phyloP scores from a whole-genome alignment of 2,329 filamentous ascomycete species.

The Cladosporium sp. region DNA sequence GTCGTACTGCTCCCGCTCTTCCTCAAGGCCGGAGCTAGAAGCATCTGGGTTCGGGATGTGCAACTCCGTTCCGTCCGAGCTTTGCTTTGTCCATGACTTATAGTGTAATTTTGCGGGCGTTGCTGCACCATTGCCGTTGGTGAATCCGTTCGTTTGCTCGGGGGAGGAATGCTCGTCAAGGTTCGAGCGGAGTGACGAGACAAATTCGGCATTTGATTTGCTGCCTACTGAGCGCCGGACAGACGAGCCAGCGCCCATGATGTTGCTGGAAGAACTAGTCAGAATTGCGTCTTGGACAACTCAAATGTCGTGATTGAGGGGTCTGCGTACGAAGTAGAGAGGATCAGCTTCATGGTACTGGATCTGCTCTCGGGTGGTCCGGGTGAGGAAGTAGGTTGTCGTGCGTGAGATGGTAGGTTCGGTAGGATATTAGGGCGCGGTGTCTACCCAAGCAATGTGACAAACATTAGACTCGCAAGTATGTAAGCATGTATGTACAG shows the following conservation, averaged over 20 bases:
- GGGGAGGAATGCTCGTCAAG: constrained; percentile 42
- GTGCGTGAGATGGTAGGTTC: not conserved
- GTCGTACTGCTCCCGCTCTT: constrained; percentile 81
- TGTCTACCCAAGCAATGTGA: not conserved
- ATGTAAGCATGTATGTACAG: not conserved
- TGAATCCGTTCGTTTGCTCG: constrained; percentile 12
- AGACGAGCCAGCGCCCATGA: constrained; percentile 77
- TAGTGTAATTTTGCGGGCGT: constrained; percentile 29
- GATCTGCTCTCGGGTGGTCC: constrained; percentile 27
- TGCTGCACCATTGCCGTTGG: constrained; percentile 13
- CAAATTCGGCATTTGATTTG: constrained; percentile 89
- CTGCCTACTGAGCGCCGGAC: constrained; percentile 70
- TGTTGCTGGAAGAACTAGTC: constrained; percentile 53
- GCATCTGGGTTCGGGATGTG: constrained; percentile 70
- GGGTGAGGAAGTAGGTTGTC: not conserved
- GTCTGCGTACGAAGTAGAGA: constrained; percentile 71
- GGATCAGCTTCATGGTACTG: constrained; percentile 65
- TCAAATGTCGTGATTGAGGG: constrained; percentile 6
- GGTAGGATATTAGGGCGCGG: not conserved
- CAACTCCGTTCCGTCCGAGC: constrained; percentile 48
- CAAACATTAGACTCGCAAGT: not conserved
- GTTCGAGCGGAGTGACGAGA: constrained; percentile 79
- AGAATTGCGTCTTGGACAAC: constrained; percentile 12
- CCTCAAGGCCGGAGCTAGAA: constrained; percentile 62
- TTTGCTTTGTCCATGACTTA: constrained; percentile 62